Conservation (phyloP, 225 moss, liverwort and hornwort species). For the Physcomitrellopsis africana region DNA sequence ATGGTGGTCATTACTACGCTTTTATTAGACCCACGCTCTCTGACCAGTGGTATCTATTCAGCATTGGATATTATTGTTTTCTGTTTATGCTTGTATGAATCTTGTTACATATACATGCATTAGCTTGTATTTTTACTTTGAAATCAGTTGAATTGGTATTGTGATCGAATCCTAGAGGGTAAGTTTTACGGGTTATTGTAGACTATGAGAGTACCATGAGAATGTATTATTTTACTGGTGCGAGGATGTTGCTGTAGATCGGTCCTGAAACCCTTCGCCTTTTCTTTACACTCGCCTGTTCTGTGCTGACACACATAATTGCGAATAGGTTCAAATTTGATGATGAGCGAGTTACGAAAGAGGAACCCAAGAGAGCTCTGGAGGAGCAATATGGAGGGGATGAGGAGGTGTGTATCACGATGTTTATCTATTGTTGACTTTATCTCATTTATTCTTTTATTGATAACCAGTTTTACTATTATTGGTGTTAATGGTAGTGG, state of each 20-base stretch:
- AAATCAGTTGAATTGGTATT: too few relatives aligned
- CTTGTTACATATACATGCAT: background rate
- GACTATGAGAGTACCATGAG: background rate
- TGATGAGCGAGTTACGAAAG: constrained; percentile 99
- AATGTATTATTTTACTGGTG: background rate
- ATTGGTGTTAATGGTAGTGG: constrained; percentile 8
- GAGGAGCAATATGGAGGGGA: constrained; percentile 99
- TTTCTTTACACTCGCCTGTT: background rate
- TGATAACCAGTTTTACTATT: background rate
- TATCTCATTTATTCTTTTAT: constrained; percentile 9
- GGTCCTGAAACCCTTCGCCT: constrained; percentile 2
- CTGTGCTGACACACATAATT: background rate
- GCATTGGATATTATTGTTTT: background rate
- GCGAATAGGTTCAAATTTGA: constrained; percentile 91
- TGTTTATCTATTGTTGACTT: constrained; percentile 14
- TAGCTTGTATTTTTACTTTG: too few relatives aligned
- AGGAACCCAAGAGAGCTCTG: constrained; percentile 89
- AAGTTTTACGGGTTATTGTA: background rate
- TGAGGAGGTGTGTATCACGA: constrained; percentile 74
- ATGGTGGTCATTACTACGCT: constrained; percentile 99
- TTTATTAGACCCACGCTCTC: constrained; percentile 96
- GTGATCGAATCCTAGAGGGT: background rate
- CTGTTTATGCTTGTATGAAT: background rate
- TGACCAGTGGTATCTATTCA: constrained; percentile 79
- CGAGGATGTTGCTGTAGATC: background rate